Base-by-base conservation (phyloP, 1,139 yeast genomes). In the Geotrichum carabidarum region DNA sequence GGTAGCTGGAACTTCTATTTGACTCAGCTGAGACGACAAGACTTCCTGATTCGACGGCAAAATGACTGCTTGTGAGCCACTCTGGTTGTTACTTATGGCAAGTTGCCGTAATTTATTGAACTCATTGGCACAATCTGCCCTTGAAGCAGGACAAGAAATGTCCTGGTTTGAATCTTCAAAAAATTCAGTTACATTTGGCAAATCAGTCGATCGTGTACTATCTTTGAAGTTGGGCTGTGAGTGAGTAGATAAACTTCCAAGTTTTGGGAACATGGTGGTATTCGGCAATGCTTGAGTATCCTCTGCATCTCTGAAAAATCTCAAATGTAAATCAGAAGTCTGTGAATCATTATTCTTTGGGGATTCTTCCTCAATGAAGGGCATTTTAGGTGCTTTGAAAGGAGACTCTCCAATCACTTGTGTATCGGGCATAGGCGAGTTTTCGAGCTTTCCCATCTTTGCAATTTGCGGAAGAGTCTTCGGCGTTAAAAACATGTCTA, bases 271-370 rank as follows among this genome's bases (percentile, higher is more conserved):
- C 34, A 45, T 15, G 41, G 34, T 42, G 11, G 17, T 18, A 45
- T 17, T 8, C 8, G 40, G 15, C 2, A 32, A n/a, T 15, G 38
- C 31, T 22, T 48, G 51, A 2, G 51, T 48, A 8, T 42, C 51
- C 22, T 48, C 51, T 2, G 30, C 51, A n/a, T 48, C 44, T 18
- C 44, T 41, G 35, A 48, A 48, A 17, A 22, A 43, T 31, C 51
- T 34, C 12, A 30, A 6, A n/a, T 48, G 51, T 1, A 46, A 48
- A 7, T 48, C 51, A 5, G 45, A 42, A n/a, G 51, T 42, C 11
- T 45, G 42, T 14, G 46, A 41, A 12, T 22, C 42, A 5, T 15
- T 47, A 17, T 37, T 32, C n/a, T 30, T 27, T n/a, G 18, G 22
- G 7, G 18, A 27, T 11, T 36, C 50, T 30, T 47, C 50, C 17